A percentile compares a stretch with the other conserved stretches of the same genome.
Conservation (phyloP, 768 basidiomycete genomes). For the Suillus paluster region DNA sequence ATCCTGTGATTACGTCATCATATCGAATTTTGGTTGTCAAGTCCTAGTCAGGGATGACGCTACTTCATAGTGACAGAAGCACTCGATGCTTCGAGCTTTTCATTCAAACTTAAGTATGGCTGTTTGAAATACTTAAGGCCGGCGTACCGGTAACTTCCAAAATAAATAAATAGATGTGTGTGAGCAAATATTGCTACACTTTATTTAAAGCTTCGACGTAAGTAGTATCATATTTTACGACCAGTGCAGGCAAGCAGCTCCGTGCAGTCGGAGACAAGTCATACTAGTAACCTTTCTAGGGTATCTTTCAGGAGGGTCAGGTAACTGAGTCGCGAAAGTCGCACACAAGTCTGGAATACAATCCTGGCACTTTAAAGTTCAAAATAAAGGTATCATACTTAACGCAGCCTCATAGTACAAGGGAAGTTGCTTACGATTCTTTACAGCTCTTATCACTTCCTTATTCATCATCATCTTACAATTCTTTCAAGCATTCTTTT, state of each 20-base stretch:
- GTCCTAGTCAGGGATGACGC: no score
- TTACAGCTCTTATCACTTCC: background rate
- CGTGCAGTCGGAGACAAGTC: background rate
- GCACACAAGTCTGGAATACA: background rate
- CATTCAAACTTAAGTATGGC: no score
- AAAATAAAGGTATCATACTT: background rate
- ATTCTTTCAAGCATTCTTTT: background rate
- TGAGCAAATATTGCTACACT: no score
- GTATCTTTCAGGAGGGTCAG: background rate
- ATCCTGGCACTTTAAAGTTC: background rate
- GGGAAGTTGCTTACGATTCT: background rate
- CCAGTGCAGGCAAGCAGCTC: no score
- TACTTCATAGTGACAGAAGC: no score
- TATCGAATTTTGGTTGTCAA: no score
- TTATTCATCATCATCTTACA: conserved; percentile 2
- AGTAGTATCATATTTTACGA: no score
- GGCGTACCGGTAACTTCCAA: no score
- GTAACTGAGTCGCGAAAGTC: background rate
- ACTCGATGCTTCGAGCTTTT: no score
- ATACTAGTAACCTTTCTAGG: background rate
- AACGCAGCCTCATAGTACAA: background rate
- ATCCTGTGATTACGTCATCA: background rate
- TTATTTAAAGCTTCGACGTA: no score
- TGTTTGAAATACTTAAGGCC: no score
- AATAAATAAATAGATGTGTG: no score